Evolutionary conservation across 345 rosid genomes (phyloP).

Genomic region (Eucalyptus pauciflora): DNA sequence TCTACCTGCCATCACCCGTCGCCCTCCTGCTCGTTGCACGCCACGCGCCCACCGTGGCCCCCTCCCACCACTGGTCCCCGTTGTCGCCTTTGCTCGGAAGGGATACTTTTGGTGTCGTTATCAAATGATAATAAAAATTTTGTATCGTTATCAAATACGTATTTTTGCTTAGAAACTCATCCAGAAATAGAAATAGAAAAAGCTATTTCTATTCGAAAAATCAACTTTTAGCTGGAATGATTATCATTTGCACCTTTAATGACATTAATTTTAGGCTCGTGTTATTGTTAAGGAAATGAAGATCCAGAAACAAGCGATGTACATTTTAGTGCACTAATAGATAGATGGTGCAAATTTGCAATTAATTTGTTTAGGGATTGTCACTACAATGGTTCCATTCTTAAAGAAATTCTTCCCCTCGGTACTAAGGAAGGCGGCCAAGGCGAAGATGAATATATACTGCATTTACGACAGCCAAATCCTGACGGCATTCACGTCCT

Average conservation of each 20-base stretch:
- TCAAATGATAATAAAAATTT: too few species aligned
- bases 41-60: too few species aligned
- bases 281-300: too few species aligned
- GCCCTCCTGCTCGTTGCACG: rapidly evolving
- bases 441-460: slow-evolving; percentile 42
- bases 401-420: slow-evolving; percentile 62
- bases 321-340: not conserved
- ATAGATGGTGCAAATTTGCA: not conserved
- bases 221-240: rapidly evolving
- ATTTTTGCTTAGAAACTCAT: too few species aligned
- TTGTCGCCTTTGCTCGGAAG: rapidly evolving
- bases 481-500: slow-evolving; percentile 66
- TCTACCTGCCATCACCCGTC: rapidly evolving
- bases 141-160: too few species aligned
- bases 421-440: slow-evolving; percentile 26
- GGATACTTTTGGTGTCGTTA: too few species aligned
- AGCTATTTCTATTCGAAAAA: too few species aligned
- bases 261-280: too few species aligned
- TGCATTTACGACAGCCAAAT: slow-evolving; percentile 52
- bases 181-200: rapidly evolving
- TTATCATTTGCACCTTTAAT: too few species aligned
- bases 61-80: rapidly evolving
- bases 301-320: not conserved
- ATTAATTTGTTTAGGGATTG: slow-evolving; percentile 39
- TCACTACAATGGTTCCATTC: slow-evolving; percentile 82